Evolutionary conservation across 768 basidiomycete species (phyloP).

Genomic region (Termitomyces sp.): DNA sequence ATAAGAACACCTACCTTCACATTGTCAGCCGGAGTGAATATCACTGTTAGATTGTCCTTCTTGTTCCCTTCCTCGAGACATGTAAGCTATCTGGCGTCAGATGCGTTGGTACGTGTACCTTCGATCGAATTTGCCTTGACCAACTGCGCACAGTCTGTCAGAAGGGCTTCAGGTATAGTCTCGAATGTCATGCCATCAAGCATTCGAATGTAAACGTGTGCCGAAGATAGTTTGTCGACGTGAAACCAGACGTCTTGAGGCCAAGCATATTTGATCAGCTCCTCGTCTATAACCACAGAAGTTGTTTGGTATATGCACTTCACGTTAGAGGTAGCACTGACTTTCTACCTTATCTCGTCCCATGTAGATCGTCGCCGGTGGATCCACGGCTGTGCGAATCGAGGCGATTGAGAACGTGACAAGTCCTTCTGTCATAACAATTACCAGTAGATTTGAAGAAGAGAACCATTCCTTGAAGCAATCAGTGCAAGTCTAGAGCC

Average conservation of each 20-base stretch:
- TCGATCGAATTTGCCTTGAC: conserved; percentile 98
- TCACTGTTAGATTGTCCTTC: conserved; percentile 87
- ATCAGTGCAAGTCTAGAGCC: too few relatives aligned
- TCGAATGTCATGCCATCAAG: conserved; percentile 83
- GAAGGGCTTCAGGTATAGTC: conserved; percentile 67
- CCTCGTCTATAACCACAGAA: conserved; percentile 64
- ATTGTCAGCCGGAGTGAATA: conserved; percentile 91
- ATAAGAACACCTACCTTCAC: conserved; percentile 58
- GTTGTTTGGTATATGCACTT: background rate
- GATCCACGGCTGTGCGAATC: conserved; percentile 41
- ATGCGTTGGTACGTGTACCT: conserved; percentile 37
- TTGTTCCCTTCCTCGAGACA: conserved; percentile 73
- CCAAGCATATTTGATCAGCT: conserved; percentile 89
- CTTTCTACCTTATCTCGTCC: conserved; percentile 96
- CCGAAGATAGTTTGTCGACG: conserved; percentile 96
- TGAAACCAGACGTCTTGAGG: conserved; percentile 92
- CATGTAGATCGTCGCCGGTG: conserved; percentile 82
- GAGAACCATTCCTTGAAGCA: conserved; percentile 35
- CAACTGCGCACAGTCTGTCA: conserved; percentile 87
- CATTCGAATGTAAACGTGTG: conserved; percentile 95
- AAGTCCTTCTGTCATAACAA: background rate
- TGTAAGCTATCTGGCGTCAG: background rate
- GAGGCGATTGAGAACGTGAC: background rate
- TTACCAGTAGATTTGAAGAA: conserved; percentile 43
- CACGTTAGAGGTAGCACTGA: conserved; percentile 30